These are phyloP conservation scores for Dendrothele bispora DNA, from an alignment of 768 basidiomycete species.

Conservation along the genomic window DNA sequence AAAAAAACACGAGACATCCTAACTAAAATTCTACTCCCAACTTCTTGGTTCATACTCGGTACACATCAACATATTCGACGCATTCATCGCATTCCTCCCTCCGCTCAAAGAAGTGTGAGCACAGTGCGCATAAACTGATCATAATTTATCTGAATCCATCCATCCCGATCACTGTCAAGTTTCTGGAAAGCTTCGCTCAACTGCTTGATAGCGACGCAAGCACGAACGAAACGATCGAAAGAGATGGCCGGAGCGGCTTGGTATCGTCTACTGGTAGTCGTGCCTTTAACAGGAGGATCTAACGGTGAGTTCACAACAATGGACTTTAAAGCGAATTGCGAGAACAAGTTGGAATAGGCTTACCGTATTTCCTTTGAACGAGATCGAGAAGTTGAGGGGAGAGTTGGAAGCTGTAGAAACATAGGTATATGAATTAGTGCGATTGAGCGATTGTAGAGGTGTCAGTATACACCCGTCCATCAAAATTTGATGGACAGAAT, in stretches of 20 bases:
- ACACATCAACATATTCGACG: too few relatives aligned
- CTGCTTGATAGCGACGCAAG: conserved; percentile 81
- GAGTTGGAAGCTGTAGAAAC: conserved; percentile 55
- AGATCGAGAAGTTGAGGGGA: conserved; percentile 63
- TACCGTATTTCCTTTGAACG: conserved; percentile 81
- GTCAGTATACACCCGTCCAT: too few relatives aligned
- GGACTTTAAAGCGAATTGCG: not conserved
- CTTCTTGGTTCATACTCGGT: too few relatives aligned
- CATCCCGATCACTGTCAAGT: conserved; percentile 64
- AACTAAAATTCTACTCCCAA: too few relatives aligned
- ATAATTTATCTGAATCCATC: conserved; percentile 76
- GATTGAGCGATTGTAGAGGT: too few relatives aligned
- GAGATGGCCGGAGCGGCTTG: conserved; percentile 58
- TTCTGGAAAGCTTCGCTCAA: conserved; percentile 68
- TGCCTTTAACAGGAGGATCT: conserved; percentile 51
- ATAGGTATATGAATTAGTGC: too few relatives aligned
- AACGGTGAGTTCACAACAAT: conserved; percentile 14
- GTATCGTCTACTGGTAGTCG: conserved; percentile 31
- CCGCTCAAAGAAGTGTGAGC: conserved; percentile 54
- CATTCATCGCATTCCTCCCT: too few relatives aligned
- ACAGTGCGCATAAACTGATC: conserved; percentile 73
- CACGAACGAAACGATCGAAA: conserved; percentile 86
- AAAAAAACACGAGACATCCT: too few relatives aligned
- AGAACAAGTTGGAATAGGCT: conserved; percentile 14
- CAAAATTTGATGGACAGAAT: too few relatives aligned